These are phyloP conservation scores for Bryopsis sp. DNA, from an alignment of 139 green algal genomes.

Conservation along the genomic window DNA sequence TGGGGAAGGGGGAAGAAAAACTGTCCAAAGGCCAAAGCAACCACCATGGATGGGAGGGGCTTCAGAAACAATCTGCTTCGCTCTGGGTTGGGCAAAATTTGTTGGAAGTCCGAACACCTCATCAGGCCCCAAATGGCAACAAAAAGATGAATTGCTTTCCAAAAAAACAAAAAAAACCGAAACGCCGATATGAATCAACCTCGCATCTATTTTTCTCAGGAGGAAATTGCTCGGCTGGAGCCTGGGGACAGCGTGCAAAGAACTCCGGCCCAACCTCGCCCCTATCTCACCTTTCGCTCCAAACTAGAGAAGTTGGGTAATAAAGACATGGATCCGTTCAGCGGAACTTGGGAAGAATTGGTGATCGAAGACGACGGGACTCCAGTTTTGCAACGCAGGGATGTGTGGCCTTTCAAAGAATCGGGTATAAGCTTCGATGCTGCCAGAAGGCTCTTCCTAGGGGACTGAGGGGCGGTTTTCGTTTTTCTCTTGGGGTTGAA, in stretches of 20 bases:
- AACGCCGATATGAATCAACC: neutral
- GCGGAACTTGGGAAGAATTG: slow-evolving; percentile 57
- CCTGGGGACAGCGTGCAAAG: slow-evolving; percentile 40
- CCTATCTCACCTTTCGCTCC: slow-evolving; percentile 1
- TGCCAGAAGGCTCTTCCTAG: slow-evolving; percentile 1
- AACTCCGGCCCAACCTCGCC: slow-evolving; percentile 29
- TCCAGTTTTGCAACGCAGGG: slow-evolving; percentile 57
- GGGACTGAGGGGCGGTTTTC: too few species aligned
- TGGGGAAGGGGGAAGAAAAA: too few species aligned
- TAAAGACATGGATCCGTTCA: slow-evolving; percentile 13
- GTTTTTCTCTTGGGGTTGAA: too few species aligned
- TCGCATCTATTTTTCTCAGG: slow-evolving; percentile 31
- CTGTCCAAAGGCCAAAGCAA: neutral
- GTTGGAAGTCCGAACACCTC: neutral
- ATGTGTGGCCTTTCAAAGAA: slow-evolving; percentile 49
- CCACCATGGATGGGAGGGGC: neutral
- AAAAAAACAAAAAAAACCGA: too few species aligned
- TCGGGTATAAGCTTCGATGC: neutral
- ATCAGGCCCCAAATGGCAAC: neutral
- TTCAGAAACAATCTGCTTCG: slow-evolving; percentile 3
- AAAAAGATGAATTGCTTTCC: neutral
- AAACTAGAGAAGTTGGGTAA: slow-evolving; percentile 17
- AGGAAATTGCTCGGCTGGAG: slow-evolving; percentile 40
- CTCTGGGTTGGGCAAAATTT: neutral
- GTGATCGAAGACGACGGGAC: slow-evolving; percentile 35